phyloP scores from a whole-genome alignment of 805 yeast species.

The Debaryomyces castellii region DNA sequence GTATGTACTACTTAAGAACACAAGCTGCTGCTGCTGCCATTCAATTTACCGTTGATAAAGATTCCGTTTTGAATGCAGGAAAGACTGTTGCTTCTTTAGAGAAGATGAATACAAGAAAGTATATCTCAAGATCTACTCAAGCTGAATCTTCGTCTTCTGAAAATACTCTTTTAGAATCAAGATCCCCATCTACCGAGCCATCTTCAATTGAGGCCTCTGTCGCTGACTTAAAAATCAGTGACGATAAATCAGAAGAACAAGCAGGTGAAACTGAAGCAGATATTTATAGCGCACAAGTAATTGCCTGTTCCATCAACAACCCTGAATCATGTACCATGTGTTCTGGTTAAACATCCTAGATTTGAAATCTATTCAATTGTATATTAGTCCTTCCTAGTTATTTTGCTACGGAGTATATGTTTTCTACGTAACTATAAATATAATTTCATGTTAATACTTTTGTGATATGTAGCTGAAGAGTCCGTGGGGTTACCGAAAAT shows the following conservation, averaged over 20 bases:
- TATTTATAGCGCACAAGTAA: slow-evolving; percentile 87
- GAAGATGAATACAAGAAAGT: slow-evolving; percentile 40
- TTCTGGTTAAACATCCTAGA: slow-evolving; percentile 64
- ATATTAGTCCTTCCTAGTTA: slow-evolving; percentile 1
- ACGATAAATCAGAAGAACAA: slow-evolving; percentile 10
- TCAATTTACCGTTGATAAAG: slow-evolving; percentile 65
- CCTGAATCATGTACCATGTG: slow-evolving; percentile 99
- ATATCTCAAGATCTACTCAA: slow-evolving; percentile 19
- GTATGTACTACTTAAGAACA: slow-evolving; percentile 96
- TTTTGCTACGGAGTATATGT: neutral
- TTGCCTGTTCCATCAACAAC: slow-evolving; percentile 95
- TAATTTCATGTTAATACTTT: neutral
- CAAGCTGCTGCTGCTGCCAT: slow-evolving; percentile 98
- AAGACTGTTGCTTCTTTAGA: slow-evolving; percentile 37
- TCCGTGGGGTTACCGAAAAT: neutral
- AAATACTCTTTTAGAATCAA: slow-evolving; percentile 8
- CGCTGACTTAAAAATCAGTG: slow-evolving; percentile 42
- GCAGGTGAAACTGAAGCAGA: slow-evolving; percentile 55
- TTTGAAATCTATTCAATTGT: slow-evolving; percentile 2
- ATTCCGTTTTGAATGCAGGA: slow-evolving; percentile 39
- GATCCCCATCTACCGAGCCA: slow-evolving; percentile 37
- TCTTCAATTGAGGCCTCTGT: slow-evolving; percentile 46
- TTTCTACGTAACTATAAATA: neutral
- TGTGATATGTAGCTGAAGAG: neutral
- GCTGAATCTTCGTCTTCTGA: slow-evolving; percentile 20